phyloP scores from a whole-genome alignment of 2,329 filamentous ascomycete genomes.

The Tricladium varicosporioides region DNA sequence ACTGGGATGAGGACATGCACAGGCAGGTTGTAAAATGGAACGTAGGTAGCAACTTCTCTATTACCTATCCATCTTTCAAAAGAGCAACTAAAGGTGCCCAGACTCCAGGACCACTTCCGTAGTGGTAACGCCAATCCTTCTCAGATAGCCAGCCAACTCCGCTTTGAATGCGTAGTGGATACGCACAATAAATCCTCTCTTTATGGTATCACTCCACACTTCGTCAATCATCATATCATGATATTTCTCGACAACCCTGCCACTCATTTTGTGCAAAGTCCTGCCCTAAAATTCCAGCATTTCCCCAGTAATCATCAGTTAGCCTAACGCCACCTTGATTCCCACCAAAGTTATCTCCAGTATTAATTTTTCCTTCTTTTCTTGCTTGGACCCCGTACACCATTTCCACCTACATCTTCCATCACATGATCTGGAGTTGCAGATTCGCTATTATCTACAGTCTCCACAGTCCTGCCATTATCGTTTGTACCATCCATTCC shows the following conservation, averaged over 20 bases:
- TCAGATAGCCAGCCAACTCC: background rate
- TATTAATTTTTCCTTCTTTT: slow-evolving; percentile 24
- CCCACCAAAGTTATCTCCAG: background rate
- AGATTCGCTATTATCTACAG: slow-evolving; percentile 21
- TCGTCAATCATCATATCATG: background rate
- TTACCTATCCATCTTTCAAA: background rate
- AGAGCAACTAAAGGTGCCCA: background rate
- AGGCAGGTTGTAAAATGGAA: too few relatives aligned
- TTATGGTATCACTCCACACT: background rate
- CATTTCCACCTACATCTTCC: slow-evolving; percentile 13
- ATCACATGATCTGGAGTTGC: slow-evolving; percentile 20
- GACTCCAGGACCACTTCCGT: background rate
- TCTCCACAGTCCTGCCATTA: slow-evolving; percentile 19
- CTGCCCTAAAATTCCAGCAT: background rate
- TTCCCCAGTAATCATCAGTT: background rate
- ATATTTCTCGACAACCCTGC: background rate
- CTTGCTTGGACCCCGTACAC: slow-evolving; percentile 24
- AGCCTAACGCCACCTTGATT: background rate
- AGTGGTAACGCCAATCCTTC: background rate
- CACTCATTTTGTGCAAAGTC: background rate
- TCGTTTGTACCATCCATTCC: slow-evolving; percentile 30
- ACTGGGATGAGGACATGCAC: too few relatives aligned
- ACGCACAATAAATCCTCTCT: background rate
- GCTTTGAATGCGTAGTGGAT: background rate
- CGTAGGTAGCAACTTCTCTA: background rate